Percentiles rank a stretch among this genome's conserved stretches.
These are phyloP conservation scores for Suhomyces sp. DNA, from an alignment of 805 yeast genomes.

Conservation along the genomic window DNA sequence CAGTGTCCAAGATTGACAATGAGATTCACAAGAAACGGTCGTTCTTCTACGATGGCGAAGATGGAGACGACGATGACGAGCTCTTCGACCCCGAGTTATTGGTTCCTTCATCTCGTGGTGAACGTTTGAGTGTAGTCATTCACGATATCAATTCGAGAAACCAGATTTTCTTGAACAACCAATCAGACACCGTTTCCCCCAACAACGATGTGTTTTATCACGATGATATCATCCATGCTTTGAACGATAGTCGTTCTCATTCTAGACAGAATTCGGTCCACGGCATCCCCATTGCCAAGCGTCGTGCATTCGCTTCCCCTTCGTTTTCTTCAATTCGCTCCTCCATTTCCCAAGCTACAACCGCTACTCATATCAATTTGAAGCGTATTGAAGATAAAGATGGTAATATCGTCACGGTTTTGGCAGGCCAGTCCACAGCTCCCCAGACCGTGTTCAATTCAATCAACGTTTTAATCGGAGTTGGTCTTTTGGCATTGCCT, in stretches of 20 bases:
- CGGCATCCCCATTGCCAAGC: conserved; percentile 17
- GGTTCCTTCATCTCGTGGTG: conserved; percentile 64
- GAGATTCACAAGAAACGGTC: conserved; percentile 21
- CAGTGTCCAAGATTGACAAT: conserved; percentile 17
- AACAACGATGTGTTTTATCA: conserved; percentile 39
- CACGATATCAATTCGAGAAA: conserved; percentile 33
- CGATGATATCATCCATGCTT: conserved; percentile 33
- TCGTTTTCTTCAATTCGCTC: conserved; percentile 46
- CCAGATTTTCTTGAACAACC: conserved; percentile 19
- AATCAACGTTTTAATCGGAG: conserved; percentile 72
- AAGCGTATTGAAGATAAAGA: conserved; percentile 67
- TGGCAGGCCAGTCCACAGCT: conserved; percentile 52
- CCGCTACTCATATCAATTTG: conserved; percentile 52
- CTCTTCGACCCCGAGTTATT: conserved; percentile 50
- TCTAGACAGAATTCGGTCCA: conserved; percentile 30
- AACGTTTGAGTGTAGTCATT: conserved; percentile 59
- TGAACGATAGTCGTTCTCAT: conserved; percentile 26
- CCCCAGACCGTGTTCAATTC: conserved; percentile 79
- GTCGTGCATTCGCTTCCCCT: conserved; percentile 33
- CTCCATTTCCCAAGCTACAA: conserved; percentile 33
- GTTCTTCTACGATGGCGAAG: conserved; percentile 14
- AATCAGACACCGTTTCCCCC: conserved; percentile 8
- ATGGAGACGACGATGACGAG: conserved; percentile 16
- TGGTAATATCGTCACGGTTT: conserved; percentile 67
- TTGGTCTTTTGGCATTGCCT: conserved; percentile 74